phyloP scores from a whole-genome alignment of 345 rosid genomes.

The Zanthoxylum bungeanum region DNA sequence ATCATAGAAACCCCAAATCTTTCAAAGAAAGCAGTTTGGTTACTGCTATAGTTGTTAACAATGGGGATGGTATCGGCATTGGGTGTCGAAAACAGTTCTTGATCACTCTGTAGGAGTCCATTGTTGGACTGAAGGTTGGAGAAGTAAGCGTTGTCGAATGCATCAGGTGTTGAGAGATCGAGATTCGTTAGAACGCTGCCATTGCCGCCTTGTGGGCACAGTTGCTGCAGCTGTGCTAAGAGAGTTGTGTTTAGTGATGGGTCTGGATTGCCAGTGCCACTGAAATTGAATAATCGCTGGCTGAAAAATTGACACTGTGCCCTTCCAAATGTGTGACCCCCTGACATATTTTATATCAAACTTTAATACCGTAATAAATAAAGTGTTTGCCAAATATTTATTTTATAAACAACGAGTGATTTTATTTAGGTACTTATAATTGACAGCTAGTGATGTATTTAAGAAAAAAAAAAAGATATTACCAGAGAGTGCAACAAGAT shows the following conservation, averaged over 20 bases:
- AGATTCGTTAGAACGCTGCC: conserved; percentile 30
- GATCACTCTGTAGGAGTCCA: conserved; percentile 63
- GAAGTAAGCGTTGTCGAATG: conserved; percentile 50
- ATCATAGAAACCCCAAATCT: conserved; percentile 57
- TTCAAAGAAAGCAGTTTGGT: conserved; percentile 52
- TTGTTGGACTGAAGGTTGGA: conserved; percentile 34
- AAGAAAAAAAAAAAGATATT: neutral
- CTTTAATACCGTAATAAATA: no score
- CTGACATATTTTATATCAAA: no score
- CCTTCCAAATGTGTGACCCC: conserved; percentile 72
- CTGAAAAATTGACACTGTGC: conserved; percentile 33
- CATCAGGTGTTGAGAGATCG: conserved; percentile 48
- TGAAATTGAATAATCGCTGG: conserved; percentile 47
- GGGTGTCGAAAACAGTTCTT: conserved; percentile 44
- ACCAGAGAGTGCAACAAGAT: conserved; percentile 28
- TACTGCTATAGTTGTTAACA: conserved; percentile 36
- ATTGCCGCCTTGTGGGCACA: conserved; percentile 55
- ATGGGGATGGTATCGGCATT: conserved; percentile 42
- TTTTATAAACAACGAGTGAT: no score
- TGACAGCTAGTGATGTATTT: no score
- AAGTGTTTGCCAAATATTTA: no score
- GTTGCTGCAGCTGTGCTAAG: conserved; percentile 32
- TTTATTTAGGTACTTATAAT: neutral
- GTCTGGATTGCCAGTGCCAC: conserved; percentile 39
- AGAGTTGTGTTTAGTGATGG: conserved; percentile 45